Evolutionary conservation across 2,329 filamentous ascomycete genomes (phyloP).

Genomic region (Fusarium subglutinans): DNA sequence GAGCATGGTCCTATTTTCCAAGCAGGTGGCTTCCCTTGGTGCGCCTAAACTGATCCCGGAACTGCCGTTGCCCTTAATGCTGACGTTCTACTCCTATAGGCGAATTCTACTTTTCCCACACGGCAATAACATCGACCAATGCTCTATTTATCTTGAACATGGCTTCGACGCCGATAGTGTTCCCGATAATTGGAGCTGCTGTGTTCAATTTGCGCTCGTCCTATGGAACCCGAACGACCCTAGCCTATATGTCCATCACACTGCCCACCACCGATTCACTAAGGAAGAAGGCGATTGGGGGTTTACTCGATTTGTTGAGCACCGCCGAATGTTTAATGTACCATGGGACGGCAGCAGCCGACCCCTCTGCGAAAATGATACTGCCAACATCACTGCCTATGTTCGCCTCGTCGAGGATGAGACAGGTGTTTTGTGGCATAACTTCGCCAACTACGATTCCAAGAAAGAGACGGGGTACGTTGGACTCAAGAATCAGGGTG

Average conservation of each 20-base stretch:
- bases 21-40: constrained; percentile 89
- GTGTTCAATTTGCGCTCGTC: constrained; percentile 93
- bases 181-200: constrained; percentile 95
- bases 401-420: constrained; percentile 85
- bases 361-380: constrained; percentile 80
- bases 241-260: constrained; percentile 81
- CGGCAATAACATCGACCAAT: constrained; percentile 93
- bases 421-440: constrained; percentile 90
- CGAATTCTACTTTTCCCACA: constrained; percentile 94
- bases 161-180: constrained; percentile 80
- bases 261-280: constrained; percentile 94
- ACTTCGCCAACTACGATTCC: constrained; percentile 95
- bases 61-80: constrained; percentile 42
- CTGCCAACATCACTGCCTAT: constrained; percentile 83
- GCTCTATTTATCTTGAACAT: constrained; percentile 96
- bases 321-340: constrained; percentile 83
- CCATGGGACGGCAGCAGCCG: constrained; percentile 75
- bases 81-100: constrained; percentile 59
- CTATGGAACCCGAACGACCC: constrained; percentile 95
- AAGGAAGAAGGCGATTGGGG: constrained; percentile 98
- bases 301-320: constrained; percentile 94
- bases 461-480: constrained; percentile 99
- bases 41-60: constrained; percentile 30
- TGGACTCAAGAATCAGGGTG: constrained; percentile 94
- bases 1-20: constrained; percentile 90